These are phyloP conservation scores for Ziziphus jujuba DNA, from an alignment of 306 rosid species.

Conservation along the genomic window DNA sequence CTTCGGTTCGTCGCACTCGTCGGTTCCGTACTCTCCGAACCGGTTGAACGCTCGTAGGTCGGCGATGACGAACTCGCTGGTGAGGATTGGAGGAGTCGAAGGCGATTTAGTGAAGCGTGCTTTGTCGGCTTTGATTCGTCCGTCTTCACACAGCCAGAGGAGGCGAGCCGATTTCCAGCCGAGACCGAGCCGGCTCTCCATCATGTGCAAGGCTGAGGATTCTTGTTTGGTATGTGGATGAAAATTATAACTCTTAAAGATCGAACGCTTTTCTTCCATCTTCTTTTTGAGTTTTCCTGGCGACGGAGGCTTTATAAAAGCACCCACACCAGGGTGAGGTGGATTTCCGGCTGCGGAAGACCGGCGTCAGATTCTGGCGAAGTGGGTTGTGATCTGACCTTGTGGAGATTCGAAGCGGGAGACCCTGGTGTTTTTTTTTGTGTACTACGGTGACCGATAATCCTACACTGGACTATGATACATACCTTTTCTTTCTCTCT, in stretches of 20 bases:
- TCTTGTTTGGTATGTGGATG: constrained; percentile 8
- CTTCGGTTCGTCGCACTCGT: constrained; percentile 25
- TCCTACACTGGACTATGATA: constrained; percentile 24
- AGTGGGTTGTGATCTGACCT: constrained; percentile 32
- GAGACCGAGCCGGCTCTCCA: constrained; percentile 79
- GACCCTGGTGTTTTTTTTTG: constrained; percentile 29
- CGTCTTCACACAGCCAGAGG: constrained; percentile 83
- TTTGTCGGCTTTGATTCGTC: constrained; percentile 78
- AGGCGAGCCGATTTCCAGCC: constrained; percentile 71
- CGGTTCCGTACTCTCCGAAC: constrained; percentile 62
- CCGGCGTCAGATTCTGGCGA: constrained; percentile 20
- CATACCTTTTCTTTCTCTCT: constrained; percentile 9
- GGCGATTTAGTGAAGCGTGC: constrained; percentile 90
- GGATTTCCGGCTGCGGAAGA: constrained; percentile 11
- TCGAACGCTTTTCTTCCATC: not conserved
- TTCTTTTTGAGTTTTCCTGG: constrained; percentile 8
- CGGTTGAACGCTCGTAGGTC: constrained; percentile 91
- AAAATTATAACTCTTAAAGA: not conserved
- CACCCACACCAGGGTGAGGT: not conserved
- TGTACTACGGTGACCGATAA: constrained; percentile 41
- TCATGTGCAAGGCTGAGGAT: constrained; percentile 58
- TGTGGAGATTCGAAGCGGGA: constrained; percentile 30
- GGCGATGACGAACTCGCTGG: constrained; percentile 96
- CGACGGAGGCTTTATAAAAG: constrained; percentile 1
- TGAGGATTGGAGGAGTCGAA: constrained; percentile 89